Conservation (phyloP, 768 basidiomycete genomes). For the Gelatoporia subvermispora region DNA sequence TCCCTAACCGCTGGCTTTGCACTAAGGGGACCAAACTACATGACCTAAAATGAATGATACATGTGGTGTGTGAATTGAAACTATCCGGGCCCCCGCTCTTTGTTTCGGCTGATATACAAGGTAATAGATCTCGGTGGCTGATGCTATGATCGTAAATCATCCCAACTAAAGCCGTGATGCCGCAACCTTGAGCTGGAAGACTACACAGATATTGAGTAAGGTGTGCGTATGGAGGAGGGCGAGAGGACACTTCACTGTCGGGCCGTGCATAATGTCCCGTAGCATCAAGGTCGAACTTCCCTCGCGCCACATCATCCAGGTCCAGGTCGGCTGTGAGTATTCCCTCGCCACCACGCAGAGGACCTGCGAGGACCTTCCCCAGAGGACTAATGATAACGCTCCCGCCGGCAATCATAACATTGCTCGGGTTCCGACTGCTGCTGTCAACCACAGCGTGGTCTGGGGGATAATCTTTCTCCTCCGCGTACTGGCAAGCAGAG, state of each 20-base stretch:
- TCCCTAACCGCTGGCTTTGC: too few species aligned
- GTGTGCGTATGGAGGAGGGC: neutral
- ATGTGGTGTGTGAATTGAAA: too few species aligned
- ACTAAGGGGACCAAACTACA: too few species aligned
- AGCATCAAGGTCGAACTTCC: conserved; percentile 59
- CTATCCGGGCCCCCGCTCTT: too few species aligned
- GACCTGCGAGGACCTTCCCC: conserved; percentile 56
- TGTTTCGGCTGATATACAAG: too few species aligned
- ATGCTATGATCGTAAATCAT: too few species aligned
- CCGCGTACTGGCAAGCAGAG: conserved; percentile 55
- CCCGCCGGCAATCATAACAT: conserved; percentile 57
- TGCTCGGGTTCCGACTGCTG: conserved; percentile 35
- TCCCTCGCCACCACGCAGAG: conserved; percentile 47
- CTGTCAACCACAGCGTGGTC: conserved; percentile 39
- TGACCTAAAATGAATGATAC: too few species aligned
- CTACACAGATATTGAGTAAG: neutral
- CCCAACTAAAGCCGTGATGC: too few species aligned
- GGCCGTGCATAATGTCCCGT: conserved; percentile 59
- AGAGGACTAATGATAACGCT: conserved; percentile 56
- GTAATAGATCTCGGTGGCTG: too few species aligned
- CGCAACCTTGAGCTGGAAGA: conserved; percentile 11
- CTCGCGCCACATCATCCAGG: conserved; percentile 49
- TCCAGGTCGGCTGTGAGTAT: conserved; percentile 54
- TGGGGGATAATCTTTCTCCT: conserved; percentile 48
- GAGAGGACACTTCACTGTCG: conserved; percentile 38